Evolutionary conservation across 2,329 filamentous ascomycete species (phyloP).

Genomic region (Claviceps sp.): DNA sequence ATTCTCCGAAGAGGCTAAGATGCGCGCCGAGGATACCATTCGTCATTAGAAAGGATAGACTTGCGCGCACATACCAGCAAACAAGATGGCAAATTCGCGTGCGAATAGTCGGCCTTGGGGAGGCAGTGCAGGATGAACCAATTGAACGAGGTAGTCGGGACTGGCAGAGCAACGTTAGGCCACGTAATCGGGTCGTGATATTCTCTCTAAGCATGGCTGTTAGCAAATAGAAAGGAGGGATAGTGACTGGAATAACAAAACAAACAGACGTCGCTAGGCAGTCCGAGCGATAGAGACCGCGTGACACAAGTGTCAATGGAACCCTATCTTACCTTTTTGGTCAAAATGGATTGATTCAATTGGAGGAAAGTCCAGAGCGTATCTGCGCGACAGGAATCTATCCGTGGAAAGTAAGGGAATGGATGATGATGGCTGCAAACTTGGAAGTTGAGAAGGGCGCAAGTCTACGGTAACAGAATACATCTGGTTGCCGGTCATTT

Average conservation of each 20-base stretch:
- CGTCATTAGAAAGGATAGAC: background rate
- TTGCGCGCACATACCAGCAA: conserved; percentile 2
- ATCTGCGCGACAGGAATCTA: background rate
- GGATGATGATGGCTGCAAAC: background rate
- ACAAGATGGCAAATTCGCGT: background rate
- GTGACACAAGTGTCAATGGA: background rate
- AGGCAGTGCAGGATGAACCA: background rate
- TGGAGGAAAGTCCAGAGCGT: background rate
- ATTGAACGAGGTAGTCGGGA: conserved; percentile 1
- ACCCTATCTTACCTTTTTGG: background rate
- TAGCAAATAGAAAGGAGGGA: background rate
- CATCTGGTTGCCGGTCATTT: background rate
- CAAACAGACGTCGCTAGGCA: background rate
- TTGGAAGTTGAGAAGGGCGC: background rate
- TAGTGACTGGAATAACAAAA: background rate
- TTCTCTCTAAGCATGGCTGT: background rate
- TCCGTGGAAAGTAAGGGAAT: background rate
- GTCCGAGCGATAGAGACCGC: background rate
- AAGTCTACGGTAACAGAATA: background rate
- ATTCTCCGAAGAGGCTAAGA: background rate
- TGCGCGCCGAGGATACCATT: background rate
- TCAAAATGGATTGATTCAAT: too few relatives aligned
- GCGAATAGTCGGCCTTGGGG: background rate
- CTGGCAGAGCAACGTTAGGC: background rate
- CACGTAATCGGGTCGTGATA: background rate